Percentiles rank a stretch among this genome's conserved stretches.
Conservation (phyloP, 2,329 filamentous ascomycete genomes). For the Microdochium paspali region DNA sequence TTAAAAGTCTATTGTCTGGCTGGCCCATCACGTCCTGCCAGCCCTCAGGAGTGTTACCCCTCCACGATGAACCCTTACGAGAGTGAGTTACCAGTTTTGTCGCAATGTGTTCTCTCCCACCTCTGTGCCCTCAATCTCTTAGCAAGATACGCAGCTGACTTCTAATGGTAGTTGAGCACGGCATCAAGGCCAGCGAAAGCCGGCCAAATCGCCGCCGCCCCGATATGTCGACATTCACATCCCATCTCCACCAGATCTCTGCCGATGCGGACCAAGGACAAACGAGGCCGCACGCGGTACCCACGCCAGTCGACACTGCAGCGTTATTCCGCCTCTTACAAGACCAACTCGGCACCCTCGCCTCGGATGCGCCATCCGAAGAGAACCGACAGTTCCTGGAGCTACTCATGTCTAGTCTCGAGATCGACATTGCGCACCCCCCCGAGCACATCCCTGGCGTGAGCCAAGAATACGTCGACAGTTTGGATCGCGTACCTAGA, state of each 20-base stretch:
- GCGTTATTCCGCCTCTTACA: conserved; percentile 49
- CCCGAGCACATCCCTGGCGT: conserved; percentile 44
- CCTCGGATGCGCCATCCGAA: conserved; percentile 34
- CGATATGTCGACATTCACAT: conserved; percentile 55
- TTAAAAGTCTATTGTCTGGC: too few species aligned
- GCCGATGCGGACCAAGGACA: conserved; percentile 20
- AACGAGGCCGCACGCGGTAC: conserved; percentile 35
- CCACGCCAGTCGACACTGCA: conserved; percentile 49
- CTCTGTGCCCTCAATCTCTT: not conserved
- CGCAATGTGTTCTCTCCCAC: not conserved
- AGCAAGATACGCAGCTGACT: not conserved
- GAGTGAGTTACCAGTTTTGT: conserved; percentile 12
- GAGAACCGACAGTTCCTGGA: conserved; percentile 41
- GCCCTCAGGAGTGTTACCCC: not conserved
- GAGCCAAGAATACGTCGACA: conserved; percentile 48
- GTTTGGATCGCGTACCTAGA: conserved; percentile 46
- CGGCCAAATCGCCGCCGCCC: conserved; percentile 37
- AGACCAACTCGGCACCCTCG: conserved; percentile 46
- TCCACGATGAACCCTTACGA: conserved; percentile 19
- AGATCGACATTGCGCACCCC: conserved; percentile 40
- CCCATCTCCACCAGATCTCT: conserved; percentile 45
- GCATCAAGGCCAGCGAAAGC: conserved; percentile 37
- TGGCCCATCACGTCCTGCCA: not conserved
- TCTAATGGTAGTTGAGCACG: conserved; percentile 49
- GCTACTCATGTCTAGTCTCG: conserved; percentile 35